Conservation (phyloP, 1,284 basidiomycete genomes). For the Sporisorium scitamineum region DNA sequence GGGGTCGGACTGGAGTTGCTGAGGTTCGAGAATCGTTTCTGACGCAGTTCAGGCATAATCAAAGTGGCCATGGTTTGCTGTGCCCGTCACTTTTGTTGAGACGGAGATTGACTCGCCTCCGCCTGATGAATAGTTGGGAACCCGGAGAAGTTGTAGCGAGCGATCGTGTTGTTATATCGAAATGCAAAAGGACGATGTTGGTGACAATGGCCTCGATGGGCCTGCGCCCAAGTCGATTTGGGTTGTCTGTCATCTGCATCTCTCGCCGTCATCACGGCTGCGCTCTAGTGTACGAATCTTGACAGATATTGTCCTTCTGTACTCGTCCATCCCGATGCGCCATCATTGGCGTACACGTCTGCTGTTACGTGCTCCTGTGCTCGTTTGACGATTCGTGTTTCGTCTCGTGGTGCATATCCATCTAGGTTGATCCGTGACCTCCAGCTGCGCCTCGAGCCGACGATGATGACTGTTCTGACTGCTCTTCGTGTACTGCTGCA, state of each 20-base stretch:
- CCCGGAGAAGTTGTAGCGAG: background rate
- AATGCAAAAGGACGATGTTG: background rate
- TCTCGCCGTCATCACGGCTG: background rate
- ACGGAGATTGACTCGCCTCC: background rate
- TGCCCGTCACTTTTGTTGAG: background rate
- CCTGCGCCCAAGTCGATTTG: background rate
- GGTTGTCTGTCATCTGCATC: background rate
- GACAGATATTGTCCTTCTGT: too few species aligned
- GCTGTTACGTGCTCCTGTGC: background rate
- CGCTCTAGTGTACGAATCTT: too few species aligned
- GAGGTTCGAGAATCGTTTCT: background rate
- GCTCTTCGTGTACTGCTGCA: background rate
- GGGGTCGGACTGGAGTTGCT: background rate
- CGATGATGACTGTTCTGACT: background rate
- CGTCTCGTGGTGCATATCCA: background rate
- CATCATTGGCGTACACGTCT: background rate
- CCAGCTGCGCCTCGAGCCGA: background rate
- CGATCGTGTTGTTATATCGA: background rate
- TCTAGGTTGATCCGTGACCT: background rate
- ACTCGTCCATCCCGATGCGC: background rate
- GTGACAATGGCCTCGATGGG: background rate
- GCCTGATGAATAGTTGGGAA: background rate
- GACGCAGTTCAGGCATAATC: background rate
- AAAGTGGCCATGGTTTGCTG: background rate
- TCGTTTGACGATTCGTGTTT: background rate